A percentile compares a stretch with the other conserved stretches of the same genome.
phyloP scores from a whole-genome alignment of 2,329 filamentous ascomycete genomes.

The Pseudogymnoascus sp. region DNA sequence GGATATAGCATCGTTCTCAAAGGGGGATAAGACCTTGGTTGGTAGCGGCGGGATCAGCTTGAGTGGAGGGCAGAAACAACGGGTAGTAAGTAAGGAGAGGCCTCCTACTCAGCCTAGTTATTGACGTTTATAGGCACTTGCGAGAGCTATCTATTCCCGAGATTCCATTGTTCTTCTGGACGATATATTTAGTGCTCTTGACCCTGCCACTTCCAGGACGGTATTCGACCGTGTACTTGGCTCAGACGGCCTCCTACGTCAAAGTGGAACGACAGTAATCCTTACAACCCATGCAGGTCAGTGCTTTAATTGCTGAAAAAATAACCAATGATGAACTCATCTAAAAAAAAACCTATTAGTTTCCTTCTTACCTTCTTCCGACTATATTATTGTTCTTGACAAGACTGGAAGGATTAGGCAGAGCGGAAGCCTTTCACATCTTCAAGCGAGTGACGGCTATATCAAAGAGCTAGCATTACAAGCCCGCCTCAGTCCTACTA shows the following conservation, averaged over 20 bases:
- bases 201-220: conserved; percentile 16
- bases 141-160: conserved; percentile 19
- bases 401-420: neutral
- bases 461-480: neutral
- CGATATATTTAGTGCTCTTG: conserved; percentile 22
- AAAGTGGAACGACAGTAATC: conserved; percentile 29
- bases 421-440: neutral
- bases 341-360: neutral
- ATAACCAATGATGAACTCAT: neutral
- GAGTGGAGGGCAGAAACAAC: conserved; percentile 24
- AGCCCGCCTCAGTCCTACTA: neutral
- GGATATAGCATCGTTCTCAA: conserved; percentile 19
- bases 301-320: neutral
- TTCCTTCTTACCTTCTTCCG: neutral
- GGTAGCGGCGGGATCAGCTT: conserved; percentile 27
- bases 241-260: conserved; percentile 13
- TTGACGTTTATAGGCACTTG: conserved; percentile 19
- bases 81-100: conserved; percentile 13
- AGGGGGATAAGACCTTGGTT: conserved; percentile 21
- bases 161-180: conserved; percentile 20
- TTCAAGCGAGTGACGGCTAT: neutral
- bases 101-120: neutral
- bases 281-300: conserved; percentile 29
- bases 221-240: conserved; percentile 18
- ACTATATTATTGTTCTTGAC: neutral